phyloP scores from a whole-genome alignment of 345 rosid genomes.

The Salix koriyanagi region DNA sequence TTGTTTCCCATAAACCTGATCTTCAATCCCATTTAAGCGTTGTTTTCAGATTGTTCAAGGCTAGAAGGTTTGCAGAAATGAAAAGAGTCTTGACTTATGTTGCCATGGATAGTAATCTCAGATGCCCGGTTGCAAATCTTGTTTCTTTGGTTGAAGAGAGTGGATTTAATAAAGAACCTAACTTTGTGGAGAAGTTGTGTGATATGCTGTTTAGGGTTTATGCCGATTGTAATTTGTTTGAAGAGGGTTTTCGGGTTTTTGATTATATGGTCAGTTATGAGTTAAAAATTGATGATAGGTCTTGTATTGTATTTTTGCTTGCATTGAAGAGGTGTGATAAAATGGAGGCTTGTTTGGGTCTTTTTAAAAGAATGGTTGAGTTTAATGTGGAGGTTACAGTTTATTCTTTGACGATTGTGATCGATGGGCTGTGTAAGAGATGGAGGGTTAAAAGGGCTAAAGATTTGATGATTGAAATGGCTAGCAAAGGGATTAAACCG shows the following conservation, averaged over 20 bases:
- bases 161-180: slow-evolving; percentile 18
- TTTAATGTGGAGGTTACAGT: slow-evolving; percentile 46
- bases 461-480: slow-evolving; percentile 46
- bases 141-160: slow-evolving; percentile 29
- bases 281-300: slow-evolving; percentile 55
- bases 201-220: slow-evolving; percentile 69
- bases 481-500: slow-evolving; percentile 48
- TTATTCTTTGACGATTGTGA: slow-evolving; percentile 62
- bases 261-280: slow-evolving; percentile 49
- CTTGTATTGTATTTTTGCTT: slow-evolving; percentile 65
- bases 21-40: slow-evolving; percentile 44
- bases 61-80: slow-evolving; percentile 45
- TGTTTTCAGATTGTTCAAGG: slow-evolving; percentile 45
- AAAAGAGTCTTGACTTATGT: slow-evolving; percentile 38
- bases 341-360: slow-evolving; percentile 42
- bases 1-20: slow-evolving; percentile 37
- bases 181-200: slow-evolving; percentile 44
- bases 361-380: slow-evolving; percentile 57
- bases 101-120: slow-evolving; percentile 33
- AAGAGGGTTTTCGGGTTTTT: slow-evolving; percentile 51
- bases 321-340: slow-evolving; percentile 53
- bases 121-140: slow-evolving; percentile 32
- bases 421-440: slow-evolving; percentile 58
- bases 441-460: slow-evolving; percentile 51
- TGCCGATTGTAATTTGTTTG: slow-evolving; percentile 55